Conservation (phyloP, 2,329 filamentous ascomycete species). For the Alternaria arbusti region DNA sequence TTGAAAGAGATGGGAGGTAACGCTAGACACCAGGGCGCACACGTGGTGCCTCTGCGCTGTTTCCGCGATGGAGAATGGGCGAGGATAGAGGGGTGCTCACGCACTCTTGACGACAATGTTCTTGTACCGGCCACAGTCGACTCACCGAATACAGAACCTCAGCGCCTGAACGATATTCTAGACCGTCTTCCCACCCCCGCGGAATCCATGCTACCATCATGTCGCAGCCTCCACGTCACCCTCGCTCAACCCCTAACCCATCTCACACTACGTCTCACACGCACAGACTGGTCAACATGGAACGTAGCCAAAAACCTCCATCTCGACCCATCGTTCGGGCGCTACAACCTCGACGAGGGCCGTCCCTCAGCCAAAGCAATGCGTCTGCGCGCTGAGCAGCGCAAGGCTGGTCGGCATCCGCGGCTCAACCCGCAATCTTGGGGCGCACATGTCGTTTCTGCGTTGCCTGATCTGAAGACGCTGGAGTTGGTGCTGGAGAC, state of each 20-base stretch:
- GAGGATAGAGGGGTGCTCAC: background rate
- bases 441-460: conserved; percentile 14
- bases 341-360: background rate
- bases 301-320: conserved; percentile 11
- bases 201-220: background rate
- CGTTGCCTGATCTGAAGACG: conserved; percentile 25
- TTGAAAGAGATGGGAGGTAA: conserved; percentile 4
- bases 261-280: conserved; percentile 23
- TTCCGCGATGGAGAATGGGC: background rate
- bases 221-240: conserved; percentile 4
- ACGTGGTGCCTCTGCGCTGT: conserved; percentile 8
- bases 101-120: background rate
- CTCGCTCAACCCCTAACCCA: conserved; percentile 18
- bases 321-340: conserved; percentile 29
- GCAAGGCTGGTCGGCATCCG: conserved; percentile 21
- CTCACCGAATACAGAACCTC: background rate
- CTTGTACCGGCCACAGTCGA: background rate
- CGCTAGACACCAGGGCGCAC: conserved; percentile 10
- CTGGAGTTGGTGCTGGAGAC: conserved; percentile 36
- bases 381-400: conserved; percentile 20
- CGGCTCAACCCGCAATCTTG: conserved; percentile 7
- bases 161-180: background rate
- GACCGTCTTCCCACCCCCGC: background rate
- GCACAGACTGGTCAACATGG: conserved; percentile 28
- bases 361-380: conserved; percentile 20